Evolutionary conservation across 2,329 filamentous ascomycete genomes (phyloP).

Genomic region (Penicillium psychrosexuale): DNA sequence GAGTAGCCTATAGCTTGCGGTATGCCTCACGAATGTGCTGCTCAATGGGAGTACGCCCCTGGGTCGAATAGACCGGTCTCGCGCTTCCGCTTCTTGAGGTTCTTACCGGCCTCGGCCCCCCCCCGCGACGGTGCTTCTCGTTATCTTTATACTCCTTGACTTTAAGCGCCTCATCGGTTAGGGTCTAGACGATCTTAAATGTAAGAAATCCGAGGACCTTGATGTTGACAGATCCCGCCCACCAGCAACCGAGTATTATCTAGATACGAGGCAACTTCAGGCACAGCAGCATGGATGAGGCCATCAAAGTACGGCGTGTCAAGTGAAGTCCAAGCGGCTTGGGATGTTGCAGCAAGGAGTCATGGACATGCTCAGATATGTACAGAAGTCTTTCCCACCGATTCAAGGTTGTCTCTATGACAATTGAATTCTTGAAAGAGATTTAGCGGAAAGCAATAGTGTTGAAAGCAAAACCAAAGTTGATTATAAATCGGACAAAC

Average conservation of each 20-base stretch:
- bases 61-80: slow-evolving; percentile 74
- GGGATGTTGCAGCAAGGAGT: background rate
- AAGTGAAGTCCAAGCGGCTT: background rate
- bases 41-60: slow-evolving; percentile 86
- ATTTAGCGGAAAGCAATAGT: background rate
- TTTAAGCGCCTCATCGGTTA: slow-evolving; percentile 92
- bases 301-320: background rate
- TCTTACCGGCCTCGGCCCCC: slow-evolving; percentile 47
- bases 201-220: slow-evolving; percentile 83
- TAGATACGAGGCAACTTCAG: background rate
- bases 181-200: slow-evolving; percentile 96
- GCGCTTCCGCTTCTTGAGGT: slow-evolving; percentile 53
- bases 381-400: background rate
- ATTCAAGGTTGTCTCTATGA: background rate
- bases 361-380: background rate
- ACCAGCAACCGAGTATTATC: background rate
- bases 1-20: slow-evolving; percentile 75
- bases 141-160: slow-evolving; percentile 95
- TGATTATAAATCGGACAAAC: background rate
- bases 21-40: slow-evolving; percentile 93
- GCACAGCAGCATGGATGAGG: background rate
- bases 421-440: rapidly evolving
- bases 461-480: background rate
- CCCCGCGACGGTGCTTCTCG: slow-evolving; percentile 63
- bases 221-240: background rate